Evolutionary conservation across 2,329 filamentous ascomycete species (phyloP).

Genomic region (Alternaria tenuissima): DNA sequence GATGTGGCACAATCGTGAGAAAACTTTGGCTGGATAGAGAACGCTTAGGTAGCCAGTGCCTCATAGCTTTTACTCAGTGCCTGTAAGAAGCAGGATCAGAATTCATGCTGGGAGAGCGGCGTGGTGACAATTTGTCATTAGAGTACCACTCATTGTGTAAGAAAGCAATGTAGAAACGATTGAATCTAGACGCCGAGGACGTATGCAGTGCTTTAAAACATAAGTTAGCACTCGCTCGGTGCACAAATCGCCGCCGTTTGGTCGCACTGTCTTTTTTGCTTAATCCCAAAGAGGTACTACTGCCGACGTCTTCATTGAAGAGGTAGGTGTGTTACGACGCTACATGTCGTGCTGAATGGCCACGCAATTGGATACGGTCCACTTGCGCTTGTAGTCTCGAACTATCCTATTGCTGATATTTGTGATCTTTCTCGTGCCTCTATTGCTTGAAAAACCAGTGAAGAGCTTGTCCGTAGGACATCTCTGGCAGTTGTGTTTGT

Average conservation of each 20-base stretch:
- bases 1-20: conserved; percentile 8
- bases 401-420: conserved; percentile 1
- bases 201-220: not conserved
- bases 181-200: not conserved
- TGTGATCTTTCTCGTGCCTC: not conserved
- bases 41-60: not conserved
- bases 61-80: not conserved
- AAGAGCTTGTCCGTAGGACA: not conserved
- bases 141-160: not conserved
- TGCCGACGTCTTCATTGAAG: not conserved
- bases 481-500: not conserved
- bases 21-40: not conserved
- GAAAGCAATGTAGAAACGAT: not conserved
- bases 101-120: not conserved
- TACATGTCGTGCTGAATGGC: not conserved
- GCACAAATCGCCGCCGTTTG: not conserved
- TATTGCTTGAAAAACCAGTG: not conserved
- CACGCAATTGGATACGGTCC: not conserved
- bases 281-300: not conserved
- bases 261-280: not conserved
- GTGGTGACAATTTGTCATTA: not conserved
- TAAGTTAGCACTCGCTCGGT: not conserved
- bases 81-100: not conserved
- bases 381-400: not conserved
- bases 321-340: conserved; percentile 2